phyloP scores from a whole-genome alignment of 1,139 yeast species.

The Protomyces macrosporus region DNA sequence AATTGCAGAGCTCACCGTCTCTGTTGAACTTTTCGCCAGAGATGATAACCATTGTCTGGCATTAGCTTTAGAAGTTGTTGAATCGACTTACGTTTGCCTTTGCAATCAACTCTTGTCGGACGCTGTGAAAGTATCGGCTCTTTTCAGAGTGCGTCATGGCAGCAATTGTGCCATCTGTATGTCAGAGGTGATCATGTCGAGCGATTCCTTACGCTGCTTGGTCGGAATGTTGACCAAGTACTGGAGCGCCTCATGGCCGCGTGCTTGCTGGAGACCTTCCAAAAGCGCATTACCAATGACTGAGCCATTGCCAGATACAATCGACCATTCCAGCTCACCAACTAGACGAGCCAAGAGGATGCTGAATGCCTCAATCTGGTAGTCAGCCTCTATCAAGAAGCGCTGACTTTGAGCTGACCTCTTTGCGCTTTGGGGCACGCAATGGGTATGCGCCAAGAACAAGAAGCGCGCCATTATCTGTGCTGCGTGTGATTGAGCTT shows the following conservation, averaged over 20 bases:
- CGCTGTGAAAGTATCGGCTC: conserved; percentile 10
- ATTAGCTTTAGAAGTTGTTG: not conserved
- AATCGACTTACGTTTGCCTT: conserved; percentile 2
- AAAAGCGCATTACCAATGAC: conserved; percentile 23
- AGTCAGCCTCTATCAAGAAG: not conserved
- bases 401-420: not conserved
- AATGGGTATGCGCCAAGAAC: conserved; percentile 22
- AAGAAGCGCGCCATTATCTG: conserved; percentile 19
- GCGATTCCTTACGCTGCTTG: conserved; percentile 1
- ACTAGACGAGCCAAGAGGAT: not conserved
- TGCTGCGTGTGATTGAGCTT: not conserved
- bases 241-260: conserved; percentile 9
- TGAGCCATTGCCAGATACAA: conserved; percentile 20
- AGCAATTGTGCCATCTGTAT: conserved; percentile 11
- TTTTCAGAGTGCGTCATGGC: conserved; percentile 18
- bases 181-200: not conserved
- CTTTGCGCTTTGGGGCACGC: conserved; percentile 3
- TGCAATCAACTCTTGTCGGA: conserved; percentile 15
- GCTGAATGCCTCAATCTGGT: conserved; percentile 5
- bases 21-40: conserved; percentile 11
- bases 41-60: conserved; percentile 5
- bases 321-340: conserved; percentile 6
- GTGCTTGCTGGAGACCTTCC: conserved; percentile 5
- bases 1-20: conserved; percentile 7
- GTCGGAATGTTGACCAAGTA: conserved; percentile 11